Base-by-base conservation (phyloP, 2,329 filamentous ascomycete genomes). In the Fusarium sambucinum region DNA sequence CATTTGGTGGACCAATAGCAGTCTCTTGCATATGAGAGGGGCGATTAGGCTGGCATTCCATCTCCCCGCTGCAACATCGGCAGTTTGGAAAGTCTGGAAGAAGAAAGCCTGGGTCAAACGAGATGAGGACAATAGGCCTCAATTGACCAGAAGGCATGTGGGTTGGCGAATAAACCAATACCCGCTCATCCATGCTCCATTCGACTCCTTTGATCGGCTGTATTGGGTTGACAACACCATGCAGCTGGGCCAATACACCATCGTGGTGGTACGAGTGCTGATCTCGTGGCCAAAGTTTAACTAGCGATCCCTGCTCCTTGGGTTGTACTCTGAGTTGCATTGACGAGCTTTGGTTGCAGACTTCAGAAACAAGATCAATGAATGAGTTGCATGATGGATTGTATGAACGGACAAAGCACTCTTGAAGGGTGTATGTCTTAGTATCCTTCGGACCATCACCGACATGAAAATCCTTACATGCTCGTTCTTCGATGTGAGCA, bases 341-440 rank as follows among this genome's bases (percentile, higher is more conserved):
- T 19, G 79, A 63, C 51, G 77, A 78, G 6, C 74, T 63, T n/a
- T 75, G 67, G 59, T 3, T 73, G 65, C 44, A 70, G 23, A 41
- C 32, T 75, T 80, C 75, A 48, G 5, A 83, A 77, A 63, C 86
- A 0, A 91, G 74, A 67, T 91, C 89, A 7, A 91, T 55, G 69
- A 87, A 90, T 0, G 87, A 81, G 23, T 80, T 81, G 63, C 83
- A 84, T 3, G 81, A 79, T 14, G 81, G 75, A 51, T 86, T 82
- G 73, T 91, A 91, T 5, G 82, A 80, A 25, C 85, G 82, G 44
- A 88, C 76, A 42, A 84, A 84, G 13, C 85, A 88, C 54, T 85
- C 83, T 37, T 83, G 81, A 12, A 88, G 79, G 8, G 85, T 84
- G 50, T 86, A 85, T 6, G 83, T 77, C 16, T 77, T 74, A 6